Conservation (phyloP, 2,329 filamentous ascomycete species). For the Beauveria caledonica region DNA sequence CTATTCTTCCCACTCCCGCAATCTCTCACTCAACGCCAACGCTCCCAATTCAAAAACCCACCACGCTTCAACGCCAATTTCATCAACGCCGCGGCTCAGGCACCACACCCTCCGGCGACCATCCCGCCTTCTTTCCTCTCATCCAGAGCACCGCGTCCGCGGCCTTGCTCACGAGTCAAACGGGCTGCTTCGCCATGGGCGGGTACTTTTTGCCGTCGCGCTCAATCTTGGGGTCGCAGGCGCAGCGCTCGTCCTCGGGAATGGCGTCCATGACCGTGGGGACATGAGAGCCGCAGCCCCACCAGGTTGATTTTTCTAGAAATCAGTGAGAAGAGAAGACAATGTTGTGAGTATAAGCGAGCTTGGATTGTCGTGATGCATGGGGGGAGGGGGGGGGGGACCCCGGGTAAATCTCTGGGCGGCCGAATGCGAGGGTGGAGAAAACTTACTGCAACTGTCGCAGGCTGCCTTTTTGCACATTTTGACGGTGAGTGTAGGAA, state of each 20-base stretch:
- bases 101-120: conserved; percentile 23
- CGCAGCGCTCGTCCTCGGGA: conserved; percentile 52
- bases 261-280: conserved; percentile 53
- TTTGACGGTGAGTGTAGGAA: neutral
- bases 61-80: neutral
- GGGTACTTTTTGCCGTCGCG: conserved; percentile 55
- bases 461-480: conserved; percentile 63
- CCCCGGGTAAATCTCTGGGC: too few relatives aligned
- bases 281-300: conserved; percentile 56
- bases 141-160: conserved; percentile 22
- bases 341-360: neutral
- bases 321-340: too few relatives aligned
- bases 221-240: conserved; percentile 55
- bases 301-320: conserved; percentile 54
- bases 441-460: conserved; percentile 50
- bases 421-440: neutral
- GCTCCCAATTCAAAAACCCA: neutral
- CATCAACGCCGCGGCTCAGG: conserved; percentile 19
- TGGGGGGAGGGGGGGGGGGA: neutral
- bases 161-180: conserved; percentile 28
- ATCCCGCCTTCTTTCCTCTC: conserved; percentile 22
- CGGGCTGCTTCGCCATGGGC: conserved; percentile 45
- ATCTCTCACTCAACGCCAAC: neutral
- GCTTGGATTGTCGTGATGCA: neutral
- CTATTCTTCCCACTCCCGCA: neutral